A percentile compares a stretch with the other conserved stretches of the same genome.
phyloP scores from a whole-genome alignment of 164 flowering plant genomes.

The Magnolia sinica region DNA sequence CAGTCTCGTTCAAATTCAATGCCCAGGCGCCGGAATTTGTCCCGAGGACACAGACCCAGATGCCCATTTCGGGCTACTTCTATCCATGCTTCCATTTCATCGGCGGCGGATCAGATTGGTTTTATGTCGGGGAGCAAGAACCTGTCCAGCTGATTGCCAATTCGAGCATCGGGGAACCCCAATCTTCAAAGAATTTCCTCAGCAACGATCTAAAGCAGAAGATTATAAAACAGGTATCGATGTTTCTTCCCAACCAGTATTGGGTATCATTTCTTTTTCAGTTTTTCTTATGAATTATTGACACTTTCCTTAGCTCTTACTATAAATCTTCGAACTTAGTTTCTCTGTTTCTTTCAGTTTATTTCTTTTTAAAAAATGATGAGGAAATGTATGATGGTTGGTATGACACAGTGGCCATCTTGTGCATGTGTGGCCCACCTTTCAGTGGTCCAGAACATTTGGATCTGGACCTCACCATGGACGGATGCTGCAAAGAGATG shows the following conservation, averaged over 20 bases:
- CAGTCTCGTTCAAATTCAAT: constrained; percentile 65
- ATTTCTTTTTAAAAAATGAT: no score
- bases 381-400: no score
- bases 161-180: constrained; percentile 21
- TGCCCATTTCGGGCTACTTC: constrained; percentile 57
- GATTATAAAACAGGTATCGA: constrained; percentile 76
- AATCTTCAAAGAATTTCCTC: constrained; percentile 43
- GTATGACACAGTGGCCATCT: no score
- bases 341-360: no score
- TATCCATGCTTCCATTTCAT: constrained; percentile 63
- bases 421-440: no score
- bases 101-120: constrained; percentile 53
- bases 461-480: no score
- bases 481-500: no score
- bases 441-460: no score
- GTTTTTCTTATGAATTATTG: background rate
- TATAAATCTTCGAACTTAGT: no score
- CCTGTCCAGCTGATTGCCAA: constrained; percentile 33
- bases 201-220: constrained; percentile 66
- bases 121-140: constrained; percentile 64
- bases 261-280: background rate
- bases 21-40: constrained; percentile 92
- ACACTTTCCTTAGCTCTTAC: background rate
- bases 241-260: background rate
- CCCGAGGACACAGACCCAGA: constrained; percentile 64